Base-by-base conservation (phyloP, 305 asterid genomes). In the Salvia sclarea region DNA sequence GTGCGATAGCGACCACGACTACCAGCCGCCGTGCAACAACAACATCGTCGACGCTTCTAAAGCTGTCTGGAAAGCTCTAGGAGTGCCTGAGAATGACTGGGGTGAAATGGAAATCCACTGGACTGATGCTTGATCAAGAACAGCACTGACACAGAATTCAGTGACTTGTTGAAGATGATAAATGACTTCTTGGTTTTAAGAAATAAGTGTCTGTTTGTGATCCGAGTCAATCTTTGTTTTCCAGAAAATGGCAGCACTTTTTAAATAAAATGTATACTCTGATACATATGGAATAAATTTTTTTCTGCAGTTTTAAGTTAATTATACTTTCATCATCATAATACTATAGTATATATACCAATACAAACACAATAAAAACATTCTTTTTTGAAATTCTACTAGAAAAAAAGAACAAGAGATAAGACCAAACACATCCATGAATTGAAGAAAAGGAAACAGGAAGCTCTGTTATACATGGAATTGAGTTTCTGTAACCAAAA, bases 1-100 rank as follows among this genome's bases (percentile, higher is more conserved):
- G 57, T 72, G 79, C 22, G 83, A 72, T 66, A n/a, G 24, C 1
- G 81, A 55, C 2, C 81, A 75, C 8, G 81, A 81, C 58, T 75
- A 68, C 14, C 86, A 81, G 74, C 81, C 81, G 2, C 81, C 81
- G 0, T 75, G 83, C 12, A 4, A 20, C 17, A 70, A 77, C 50
- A 76, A 82, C 73, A 74, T 77, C 20, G 84, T 79, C 2, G 84
- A 82, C 52, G 87, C 78, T 20, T 79, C 83, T 0, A 82, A 38
- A 38, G 84, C 87, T 28, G 82, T 79, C 31, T 82, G 84, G 80
- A 59, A 82, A 70, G 86, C 84, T 37, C 49, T 82, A 13, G 78
- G 78, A 2, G 78, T 79, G 61, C 76, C 83, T 1, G 7, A 56
- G 28, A 62, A 61, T 3, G 45, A 72, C 7, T 47, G 79, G 74